Base-by-base conservation (phyloP, 2,329 filamentous ascomycete genomes). In the Alternaria atra region DNA sequence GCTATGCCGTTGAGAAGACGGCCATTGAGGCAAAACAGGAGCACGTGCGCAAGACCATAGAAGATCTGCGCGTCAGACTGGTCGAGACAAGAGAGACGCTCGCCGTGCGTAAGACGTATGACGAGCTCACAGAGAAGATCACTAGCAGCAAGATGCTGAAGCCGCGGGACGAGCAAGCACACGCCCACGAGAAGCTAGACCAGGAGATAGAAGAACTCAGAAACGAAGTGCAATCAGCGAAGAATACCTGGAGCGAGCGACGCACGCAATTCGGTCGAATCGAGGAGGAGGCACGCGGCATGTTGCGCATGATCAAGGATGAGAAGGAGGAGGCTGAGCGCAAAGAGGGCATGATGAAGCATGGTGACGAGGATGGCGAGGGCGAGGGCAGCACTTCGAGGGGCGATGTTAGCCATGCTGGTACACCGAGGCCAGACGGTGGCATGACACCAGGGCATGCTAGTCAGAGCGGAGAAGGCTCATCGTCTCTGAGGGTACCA, bases 271-370 rank as follows among this genome's bases (percentile, higher is more conserved):
- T 97, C 78, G 91, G 90, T 59, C 86, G 88, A 57, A 94, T 98
- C 72, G 91, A 97, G 75, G 91, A 94, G 61, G 94, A 97, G 81
- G 93, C 93, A n/a, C 91, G 91, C 86, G 85, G 92, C 65, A 85
- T 98, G 77, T 84, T 94, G 59, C 86, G 92, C 50, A 85, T 96
- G 77, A 97, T 98, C 73, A 89, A 93, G 62, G 94, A 97, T 73
- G 94, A 97, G 83, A 97, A 97, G 81, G 94, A 97, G 77, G 93
- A 97, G 80, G 92, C 95, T 0, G 93, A 97, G 80, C 85, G 92
- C 42, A 87, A 93, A 55, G 93, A 96, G 78, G 93, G 92, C 27
- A 81, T 80, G 78, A 81, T 80, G 63, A 80, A 80, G 48, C 79
- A 77, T 34, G 76, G 73, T 1, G 80, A 80, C 13, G 78, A 78